Base-by-base conservation (phyloP, 768 basidiomycete species). In the Porpolomopsis calyptriformis region DNA sequence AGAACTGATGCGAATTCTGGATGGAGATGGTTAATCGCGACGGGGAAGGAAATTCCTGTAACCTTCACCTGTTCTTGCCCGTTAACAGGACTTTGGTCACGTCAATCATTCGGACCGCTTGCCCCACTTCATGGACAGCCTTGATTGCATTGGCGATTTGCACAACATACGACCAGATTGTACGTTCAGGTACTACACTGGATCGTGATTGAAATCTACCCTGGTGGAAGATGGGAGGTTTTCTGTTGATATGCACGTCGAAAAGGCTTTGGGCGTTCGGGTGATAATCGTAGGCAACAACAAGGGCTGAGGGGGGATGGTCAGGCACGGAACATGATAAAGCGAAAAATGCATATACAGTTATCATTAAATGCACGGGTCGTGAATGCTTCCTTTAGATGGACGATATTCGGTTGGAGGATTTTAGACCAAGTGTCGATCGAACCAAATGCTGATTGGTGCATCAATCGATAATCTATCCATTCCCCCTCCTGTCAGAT, bases 351-450 rank as follows among this genome's bases (percentile, higher is more conserved):
- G n/a, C 11, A 69, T 83, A 42, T 56, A 94, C 93, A 98, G 54
- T 82, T 83, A 60, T 98, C 96, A 45, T 80, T 79, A 62, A 99
- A 99, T 0, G 86, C 78, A 23, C 82, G 76, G 0, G 94, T 94
- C 0, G 96, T 98, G 67, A 99, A 97, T 0, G 94, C 96, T 60
- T 98, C 96, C 40, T 77, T 74, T 18, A 98, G 67, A 7, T 77
- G 63, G 12, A 94, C 78, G 49, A 99, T 82, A 51, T 77, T 82
- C 1, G 96, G 92, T 64, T 98, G 94, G 14, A 70, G 74, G 46
- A 98, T 69, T 36, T 76, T 71, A 1, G 80, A 78, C 96, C 96
- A 99, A 12, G 78, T 67, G 52, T 96, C 93, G 38, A 97, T 82
- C 7, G 79, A 65, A 10, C 65, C 66, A 55, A 99, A 93, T 1